Evolutionary conservation across 345 rosid species (phyloP), one percentile per base, ranked within the genome.

Genomic region (Aethionema arabicum): DNA sequence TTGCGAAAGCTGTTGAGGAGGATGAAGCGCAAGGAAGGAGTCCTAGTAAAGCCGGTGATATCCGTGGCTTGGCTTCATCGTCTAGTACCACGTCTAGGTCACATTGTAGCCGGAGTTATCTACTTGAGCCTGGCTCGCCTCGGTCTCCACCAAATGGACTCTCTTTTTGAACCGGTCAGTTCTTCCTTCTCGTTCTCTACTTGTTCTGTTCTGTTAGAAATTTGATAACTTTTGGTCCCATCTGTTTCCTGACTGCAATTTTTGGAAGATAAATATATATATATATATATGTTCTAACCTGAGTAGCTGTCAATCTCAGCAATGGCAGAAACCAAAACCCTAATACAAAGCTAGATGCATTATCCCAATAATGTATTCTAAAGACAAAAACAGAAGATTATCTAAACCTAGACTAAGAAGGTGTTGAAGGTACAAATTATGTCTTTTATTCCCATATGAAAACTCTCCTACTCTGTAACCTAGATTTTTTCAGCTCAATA

Each of bases 1-100:
- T 88, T 63, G 70, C 83, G 45, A 76, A 59, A 58, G 85, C 96
- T 0, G 78, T 77, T 54, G 95, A 86, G 52, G 93, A 82, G 39
- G 77, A 74, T 21, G 87, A 82, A 33, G 89, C 73, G 33, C 80
- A 72, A 27, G 78, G 74, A 77, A 79, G 78, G 2, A 21, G 42
- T 66, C 66, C 0, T 63, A 72, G 15, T 85, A 80, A 66, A 83
- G 85, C 4, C 27, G 83, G 82, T 4, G 96, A 91, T 64, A 90
- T 68, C 39, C 80, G 87, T 68, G 72, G 79, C 78, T 85, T 56
- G 88, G 86, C 96, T 38, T 88, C 96, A 67, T 89, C 98, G 8
- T 87, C 98, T 4, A 87, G 96, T 68, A 92, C 96, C 63, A 92
- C 98, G 48, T 77, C 97, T 21, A 80, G 95, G 76, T 92, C 97